Evolutionary conservation across 2,329 filamentous ascomycete species (phyloP).

Genomic region (Magnaporthiopsis incrustans): DNA sequence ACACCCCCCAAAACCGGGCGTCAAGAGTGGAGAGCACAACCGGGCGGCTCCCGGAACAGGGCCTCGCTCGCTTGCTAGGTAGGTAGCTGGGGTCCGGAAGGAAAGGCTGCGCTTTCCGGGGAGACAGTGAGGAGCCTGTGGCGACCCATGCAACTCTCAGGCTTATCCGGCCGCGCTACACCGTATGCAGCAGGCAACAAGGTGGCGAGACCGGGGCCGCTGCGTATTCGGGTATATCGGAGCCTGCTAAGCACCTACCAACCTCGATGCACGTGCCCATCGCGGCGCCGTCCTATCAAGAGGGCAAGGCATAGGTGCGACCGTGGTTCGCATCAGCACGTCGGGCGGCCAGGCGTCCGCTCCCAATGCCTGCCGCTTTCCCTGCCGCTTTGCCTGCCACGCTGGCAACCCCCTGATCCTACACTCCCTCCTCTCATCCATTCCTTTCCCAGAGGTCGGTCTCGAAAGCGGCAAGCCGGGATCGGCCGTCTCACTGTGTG

Average conservation of each 20-base stretch:
- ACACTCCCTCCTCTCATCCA: not conserved
- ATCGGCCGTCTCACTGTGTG: not conserved
- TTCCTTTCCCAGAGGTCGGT: not conserved
- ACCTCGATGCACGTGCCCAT: not conserved
- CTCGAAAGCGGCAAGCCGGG: not conserved
- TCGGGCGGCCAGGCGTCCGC: too few relatives aligned
- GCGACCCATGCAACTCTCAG: too few relatives aligned
- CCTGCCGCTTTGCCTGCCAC: not conserved
- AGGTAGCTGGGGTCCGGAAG: too few relatives aligned
- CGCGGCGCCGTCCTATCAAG: not conserved
- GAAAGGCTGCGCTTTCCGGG: too few relatives aligned
- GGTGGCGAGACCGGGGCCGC: not conserved
- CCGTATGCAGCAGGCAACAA: not conserved
- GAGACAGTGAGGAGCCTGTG: too few relatives aligned
- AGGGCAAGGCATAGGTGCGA: too few relatives aligned
- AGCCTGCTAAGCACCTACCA: not conserved
- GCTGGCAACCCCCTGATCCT: not conserved
- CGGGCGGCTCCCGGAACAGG: too few relatives aligned
- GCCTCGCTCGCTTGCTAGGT: too few relatives aligned
- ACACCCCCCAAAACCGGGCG: too few relatives aligned
- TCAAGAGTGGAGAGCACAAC: too few relatives aligned
- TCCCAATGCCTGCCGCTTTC: not conserved
- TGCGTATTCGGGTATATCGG: not conserved
- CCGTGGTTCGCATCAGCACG: not conserved
- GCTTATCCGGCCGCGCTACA: too few relatives aligned